Conservation (phyloP, 2,329 filamentous ascomycete species). For the Emergomyces pasteurianus region DNA sequence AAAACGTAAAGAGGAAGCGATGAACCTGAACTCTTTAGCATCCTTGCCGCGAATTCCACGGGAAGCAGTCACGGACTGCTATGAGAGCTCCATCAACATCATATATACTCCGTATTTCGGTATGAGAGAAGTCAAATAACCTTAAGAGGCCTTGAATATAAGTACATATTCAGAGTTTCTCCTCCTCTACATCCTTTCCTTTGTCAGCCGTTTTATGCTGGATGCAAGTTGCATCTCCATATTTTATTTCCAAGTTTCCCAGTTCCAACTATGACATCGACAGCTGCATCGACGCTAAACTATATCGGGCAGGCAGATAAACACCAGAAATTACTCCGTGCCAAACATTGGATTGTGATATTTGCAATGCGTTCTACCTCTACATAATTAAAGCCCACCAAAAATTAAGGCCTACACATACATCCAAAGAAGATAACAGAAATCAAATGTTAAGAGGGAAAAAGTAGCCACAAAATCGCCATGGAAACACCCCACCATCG, state of each 20-base stretch:
- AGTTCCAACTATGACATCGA: background rate
- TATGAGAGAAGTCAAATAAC: background rate
- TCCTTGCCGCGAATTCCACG: background rate
- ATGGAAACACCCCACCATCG: slow-evolving; percentile 31
- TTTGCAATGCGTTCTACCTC: background rate
- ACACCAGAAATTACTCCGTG: no score
- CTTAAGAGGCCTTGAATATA: background rate
- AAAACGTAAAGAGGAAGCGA: background rate
- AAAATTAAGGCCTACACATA: background rate
- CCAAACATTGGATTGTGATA: background rate
- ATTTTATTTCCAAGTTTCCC: background rate
- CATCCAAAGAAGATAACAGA: background rate
- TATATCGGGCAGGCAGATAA: background rate
- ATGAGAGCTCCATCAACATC: background rate
- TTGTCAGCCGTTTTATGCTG: no score
- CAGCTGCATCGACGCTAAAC: background rate
- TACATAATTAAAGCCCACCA: background rate
- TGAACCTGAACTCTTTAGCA: background rate
- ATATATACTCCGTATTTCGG: no score
- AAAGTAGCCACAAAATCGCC: background rate
- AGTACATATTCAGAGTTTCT: no score
- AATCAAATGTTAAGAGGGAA: background rate
- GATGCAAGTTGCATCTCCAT: background rate
- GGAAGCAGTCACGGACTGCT: slow-evolving; percentile 1
- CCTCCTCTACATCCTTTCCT: background rate